Evolutionary conservation across 495 filamentous ascomycete genomes (phyloP).

Genomic region (Neurospora intermedia): DNA sequence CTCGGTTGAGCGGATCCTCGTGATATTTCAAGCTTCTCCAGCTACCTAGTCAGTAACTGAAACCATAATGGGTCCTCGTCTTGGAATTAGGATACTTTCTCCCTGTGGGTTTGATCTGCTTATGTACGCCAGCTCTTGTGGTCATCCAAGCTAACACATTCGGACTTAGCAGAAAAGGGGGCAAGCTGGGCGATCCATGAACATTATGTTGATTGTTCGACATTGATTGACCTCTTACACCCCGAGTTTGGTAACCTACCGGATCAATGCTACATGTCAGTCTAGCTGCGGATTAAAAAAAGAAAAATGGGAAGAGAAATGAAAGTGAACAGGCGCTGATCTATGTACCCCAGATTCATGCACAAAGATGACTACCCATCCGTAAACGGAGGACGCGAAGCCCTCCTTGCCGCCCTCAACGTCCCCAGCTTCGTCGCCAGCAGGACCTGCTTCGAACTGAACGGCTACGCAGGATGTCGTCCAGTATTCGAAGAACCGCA

Average conservation of each 20-base stretch:
- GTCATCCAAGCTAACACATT: neutral
- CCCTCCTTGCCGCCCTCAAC: slow-evolving; percentile 10
- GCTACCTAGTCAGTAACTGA: too few species aligned
- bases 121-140: neutral
- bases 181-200: neutral
- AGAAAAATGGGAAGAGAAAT: too few species aligned
- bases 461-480: slow-evolving; percentile 14
- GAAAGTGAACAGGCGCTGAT: neutral
- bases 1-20: neutral
- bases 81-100: neutral
- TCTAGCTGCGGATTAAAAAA: neutral
- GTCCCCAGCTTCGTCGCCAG: slow-evolving; percentile 14
- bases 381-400: slow-evolving; percentile 2
- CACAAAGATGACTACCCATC: slow-evolving; percentile 4
- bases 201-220: neutral
- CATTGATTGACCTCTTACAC: neutral
- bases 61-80: neutral
- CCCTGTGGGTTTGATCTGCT: neutral
- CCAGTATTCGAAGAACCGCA: slow-evolving; percentile 2
- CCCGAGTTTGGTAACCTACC: neutral
- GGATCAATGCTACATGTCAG: slow-evolving; percentile 12
- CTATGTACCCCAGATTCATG: slow-evolving; percentile 7
- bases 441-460: slow-evolving; percentile 16
- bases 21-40: neutral
- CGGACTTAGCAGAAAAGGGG: neutral